A percentile compares a stretch with the other conserved stretches of the same genome.
Conservation (phyloP, 1,284 basidiomycete genomes). For the Laetiporus sulphureus region DNA sequence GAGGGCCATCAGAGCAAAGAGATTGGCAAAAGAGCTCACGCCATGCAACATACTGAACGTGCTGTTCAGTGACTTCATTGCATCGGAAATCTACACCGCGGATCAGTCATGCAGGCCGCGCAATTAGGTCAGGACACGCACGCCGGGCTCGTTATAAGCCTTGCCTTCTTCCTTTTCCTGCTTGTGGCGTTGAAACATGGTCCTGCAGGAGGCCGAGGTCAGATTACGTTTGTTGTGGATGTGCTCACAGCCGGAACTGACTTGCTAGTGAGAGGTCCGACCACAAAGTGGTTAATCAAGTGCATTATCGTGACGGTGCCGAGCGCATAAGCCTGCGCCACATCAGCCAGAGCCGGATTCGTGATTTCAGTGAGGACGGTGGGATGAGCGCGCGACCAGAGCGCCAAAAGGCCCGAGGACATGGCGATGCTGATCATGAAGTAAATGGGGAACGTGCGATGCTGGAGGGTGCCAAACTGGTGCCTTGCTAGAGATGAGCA, state of each 20-base stretch:
- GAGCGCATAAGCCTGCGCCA: constrained; percentile 66
- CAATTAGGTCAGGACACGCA: constrained; percentile 28
- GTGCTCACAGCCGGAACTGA: constrained; percentile 28
- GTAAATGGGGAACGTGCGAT: constrained; percentile 70
- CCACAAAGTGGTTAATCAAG: constrained; percentile 47
- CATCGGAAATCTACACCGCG: constrained; percentile 47
- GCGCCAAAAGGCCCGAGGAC: constrained; percentile 47
- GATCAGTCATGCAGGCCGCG: constrained; percentile 1
- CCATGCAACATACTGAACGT: constrained; percentile 64
- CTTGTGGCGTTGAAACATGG: constrained; percentile 67
- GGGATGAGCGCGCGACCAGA: constrained; percentile 64
- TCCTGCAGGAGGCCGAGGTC: constrained; percentile 40
- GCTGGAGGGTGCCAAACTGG: constrained; percentile 73
- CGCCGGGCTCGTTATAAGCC: constrained; percentile 52
- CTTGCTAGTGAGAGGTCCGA: constrained; percentile 67
- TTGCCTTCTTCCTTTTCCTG: constrained; percentile 74
- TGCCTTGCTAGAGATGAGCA: constrained; percentile 42
- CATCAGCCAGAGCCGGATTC: constrained; percentile 51
- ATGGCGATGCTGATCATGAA: constrained; percentile 57
- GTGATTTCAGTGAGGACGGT: constrained; percentile 43
- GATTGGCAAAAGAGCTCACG: constrained; percentile 60
- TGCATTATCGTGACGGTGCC: constrained; percentile 44
- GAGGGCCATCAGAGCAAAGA: constrained; percentile 53
- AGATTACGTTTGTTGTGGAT: too few species aligned
- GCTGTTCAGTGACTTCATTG: constrained; percentile 64